These are phyloP conservation scores for Terfezia boudieri DNA, from an alignment of 495 filamentous ascomycete species.

Conservation along the genomic window DNA sequence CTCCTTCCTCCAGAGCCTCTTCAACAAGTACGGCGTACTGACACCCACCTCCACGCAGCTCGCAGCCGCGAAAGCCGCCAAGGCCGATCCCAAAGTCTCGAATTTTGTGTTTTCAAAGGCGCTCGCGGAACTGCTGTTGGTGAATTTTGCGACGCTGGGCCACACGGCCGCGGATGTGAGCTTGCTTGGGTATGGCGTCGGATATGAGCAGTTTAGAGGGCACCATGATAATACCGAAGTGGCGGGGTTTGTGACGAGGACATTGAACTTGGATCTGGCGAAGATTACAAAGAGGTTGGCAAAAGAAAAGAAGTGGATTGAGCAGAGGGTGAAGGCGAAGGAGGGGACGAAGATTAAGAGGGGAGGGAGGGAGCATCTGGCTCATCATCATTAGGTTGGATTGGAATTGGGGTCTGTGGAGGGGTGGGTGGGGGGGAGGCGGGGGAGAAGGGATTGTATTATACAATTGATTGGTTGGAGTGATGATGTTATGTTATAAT, in stretches of 20 bases:
- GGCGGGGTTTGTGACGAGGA: constrained; percentile 39
- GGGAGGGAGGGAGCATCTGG: neutral
- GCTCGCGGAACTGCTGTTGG: constrained; percentile 8
- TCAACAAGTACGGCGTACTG: constrained; percentile 14
- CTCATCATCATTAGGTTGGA: neutral
- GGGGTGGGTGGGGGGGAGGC: too few species aligned
- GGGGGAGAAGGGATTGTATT: too few species aligned
- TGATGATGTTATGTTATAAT: too few species aligned
- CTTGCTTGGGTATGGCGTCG: constrained; percentile 14
- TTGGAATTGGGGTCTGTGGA: too few species aligned
- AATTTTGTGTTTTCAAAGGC: constrained; percentile 7
- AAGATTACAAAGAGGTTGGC: constrained; percentile 33
- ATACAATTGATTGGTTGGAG: too few species aligned
- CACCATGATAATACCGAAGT: constrained; percentile 57
- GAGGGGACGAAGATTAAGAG: constrained; percentile 1
- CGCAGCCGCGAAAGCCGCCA: constrained; percentile 7
- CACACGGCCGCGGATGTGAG: constrained; percentile 19
- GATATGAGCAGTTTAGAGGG: constrained; percentile 25
- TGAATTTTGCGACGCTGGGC: constrained; percentile 17
- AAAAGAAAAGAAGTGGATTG: constrained; percentile 20
- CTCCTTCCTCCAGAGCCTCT: constrained; percentile 9
- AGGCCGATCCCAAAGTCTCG: constrained; percentile 3
- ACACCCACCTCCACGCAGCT: constrained; percentile 12
- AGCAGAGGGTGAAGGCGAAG: constrained; percentile 9
- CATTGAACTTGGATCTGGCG: constrained; percentile 37